These are phyloP conservation scores for Aspergillus bridgeri DNA, from an alignment of 495 filamentous ascomycete genomes.

Conservation along the genomic window DNA sequence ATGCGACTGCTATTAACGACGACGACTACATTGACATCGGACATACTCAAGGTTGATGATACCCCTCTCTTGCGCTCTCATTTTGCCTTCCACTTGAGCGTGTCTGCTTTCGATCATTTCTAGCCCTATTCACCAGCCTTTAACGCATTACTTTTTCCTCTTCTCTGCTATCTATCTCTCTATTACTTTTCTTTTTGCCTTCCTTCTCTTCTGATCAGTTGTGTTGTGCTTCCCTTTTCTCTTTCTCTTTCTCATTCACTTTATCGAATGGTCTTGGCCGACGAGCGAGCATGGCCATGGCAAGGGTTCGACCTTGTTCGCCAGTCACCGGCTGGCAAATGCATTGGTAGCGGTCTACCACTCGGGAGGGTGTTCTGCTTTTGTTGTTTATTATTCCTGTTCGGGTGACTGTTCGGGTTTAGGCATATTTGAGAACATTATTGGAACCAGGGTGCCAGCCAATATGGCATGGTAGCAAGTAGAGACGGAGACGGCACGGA, in stretches of 20 bases:
- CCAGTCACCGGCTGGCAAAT: constrained; percentile 27
- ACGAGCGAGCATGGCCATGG: constrained; percentile 16
- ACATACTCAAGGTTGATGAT: constrained; percentile 42
- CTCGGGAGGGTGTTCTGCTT: constrained; percentile 20
- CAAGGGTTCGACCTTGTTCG: constrained; percentile 26
- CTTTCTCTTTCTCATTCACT: neutral
- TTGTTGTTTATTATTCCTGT: constrained; percentile 15
- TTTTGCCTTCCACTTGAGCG: constrained; percentile 19
- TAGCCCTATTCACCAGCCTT: constrained; percentile 9
- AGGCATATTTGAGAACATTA: constrained; percentile 17
- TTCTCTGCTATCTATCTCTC: constrained; percentile 7
- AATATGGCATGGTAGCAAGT: constrained; percentile 12
- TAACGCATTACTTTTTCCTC: neutral
- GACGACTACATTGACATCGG: constrained; percentile 49
- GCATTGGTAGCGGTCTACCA: constrained; percentile 30
- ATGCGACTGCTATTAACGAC: constrained; percentile 48
- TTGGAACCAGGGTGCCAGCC: constrained; percentile 11
- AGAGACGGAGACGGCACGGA: constrained; percentile 1
- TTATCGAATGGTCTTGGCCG: constrained; percentile 2
- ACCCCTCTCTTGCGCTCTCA: constrained; percentile 10
- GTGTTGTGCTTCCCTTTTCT: neutral
- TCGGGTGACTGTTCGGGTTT: constrained; percentile 13
- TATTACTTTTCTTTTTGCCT: constrained; percentile 2
- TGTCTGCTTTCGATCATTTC: constrained; percentile 17
- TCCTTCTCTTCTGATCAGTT: constrained; percentile 7